Conservation (phyloP, 352 stramenopile species). For the Phytophthora niederhauseri region DNA sequence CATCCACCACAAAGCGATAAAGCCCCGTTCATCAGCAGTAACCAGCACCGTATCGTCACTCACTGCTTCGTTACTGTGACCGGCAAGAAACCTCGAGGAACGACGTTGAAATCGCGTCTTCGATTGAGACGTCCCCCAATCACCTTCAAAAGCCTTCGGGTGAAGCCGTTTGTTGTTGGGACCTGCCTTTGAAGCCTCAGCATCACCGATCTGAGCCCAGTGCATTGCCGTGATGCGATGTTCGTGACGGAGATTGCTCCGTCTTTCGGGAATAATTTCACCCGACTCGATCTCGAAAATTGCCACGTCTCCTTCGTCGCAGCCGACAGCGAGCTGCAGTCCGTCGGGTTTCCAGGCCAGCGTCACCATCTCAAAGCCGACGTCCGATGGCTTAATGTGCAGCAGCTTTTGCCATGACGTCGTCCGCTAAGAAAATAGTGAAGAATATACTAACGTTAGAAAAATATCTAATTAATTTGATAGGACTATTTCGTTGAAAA, state of each 20-base stretch:
- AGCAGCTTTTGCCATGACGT: slow-evolving; percentile 80
- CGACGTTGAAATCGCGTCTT: slow-evolving; percentile 42
- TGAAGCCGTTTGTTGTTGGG: slow-evolving; percentile 10
- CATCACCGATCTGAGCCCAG: slow-evolving; percentile 36
- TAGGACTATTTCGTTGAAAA: background rate
- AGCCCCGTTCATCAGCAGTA: slow-evolving; percentile 47
- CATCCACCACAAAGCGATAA: slow-evolving; percentile 68
- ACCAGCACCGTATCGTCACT: slow-evolving; percentile 46
- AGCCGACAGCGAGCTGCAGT: slow-evolving; percentile 65
- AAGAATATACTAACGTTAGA: slow-evolving; percentile 3
- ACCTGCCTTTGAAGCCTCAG: background rate
- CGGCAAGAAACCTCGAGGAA: slow-evolving; percentile 39
- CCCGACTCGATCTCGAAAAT: slow-evolving; percentile 72
- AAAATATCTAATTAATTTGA: background rate
- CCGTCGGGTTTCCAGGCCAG: slow-evolving; percentile 75
- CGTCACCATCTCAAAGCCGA: slow-evolving; percentile 55
- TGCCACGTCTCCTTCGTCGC: slow-evolving; percentile 69
- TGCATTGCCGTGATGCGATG: slow-evolving; percentile 62
- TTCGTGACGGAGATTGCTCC: slow-evolving; percentile 46
- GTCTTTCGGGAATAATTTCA: slow-evolving; percentile 35
- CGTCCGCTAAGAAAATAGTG: slow-evolving; percentile 48
- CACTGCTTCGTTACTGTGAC: background rate
- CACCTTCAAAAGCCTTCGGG: slow-evolving; percentile 1
- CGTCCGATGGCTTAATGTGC: slow-evolving; percentile 68
- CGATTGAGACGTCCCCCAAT: slow-evolving; percentile 18